Conservation (phyloP, 805 yeast species). For the Kluyveromyces aestuarii region DNA sequence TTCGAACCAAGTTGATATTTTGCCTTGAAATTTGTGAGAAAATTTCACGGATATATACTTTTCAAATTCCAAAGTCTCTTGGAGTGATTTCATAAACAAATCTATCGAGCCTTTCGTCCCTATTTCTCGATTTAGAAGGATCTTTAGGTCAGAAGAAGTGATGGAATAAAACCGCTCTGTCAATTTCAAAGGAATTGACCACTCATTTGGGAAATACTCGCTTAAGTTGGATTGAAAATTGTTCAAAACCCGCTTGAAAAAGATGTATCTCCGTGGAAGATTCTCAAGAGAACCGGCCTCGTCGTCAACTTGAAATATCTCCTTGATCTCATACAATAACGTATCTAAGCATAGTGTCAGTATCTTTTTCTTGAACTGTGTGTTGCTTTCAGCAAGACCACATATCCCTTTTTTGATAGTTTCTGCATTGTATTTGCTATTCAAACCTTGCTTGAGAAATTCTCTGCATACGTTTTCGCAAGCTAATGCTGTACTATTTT, state of each 20-base stretch:
- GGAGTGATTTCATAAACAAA: constrained; percentile 55
- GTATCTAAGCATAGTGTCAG: constrained; percentile 63
- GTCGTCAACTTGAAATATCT: constrained; percentile 68
- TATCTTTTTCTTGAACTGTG: constrained; percentile 51
- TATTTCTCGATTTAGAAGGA: constrained; percentile 38
- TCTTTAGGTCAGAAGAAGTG: constrained; percentile 59
- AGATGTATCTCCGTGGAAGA: constrained; percentile 69
- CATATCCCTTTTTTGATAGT: constrained; percentile 49
- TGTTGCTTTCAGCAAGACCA: constrained; percentile 56
- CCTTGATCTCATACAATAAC: constrained; percentile 62
- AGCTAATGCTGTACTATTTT: constrained; percentile 18
- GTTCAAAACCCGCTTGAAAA: constrained; percentile 62
- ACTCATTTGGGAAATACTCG: constrained; percentile 53
- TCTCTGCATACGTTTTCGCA: constrained; percentile 13
- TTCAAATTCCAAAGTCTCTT: constrained; percentile 80
- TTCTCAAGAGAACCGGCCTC: constrained; percentile 96
- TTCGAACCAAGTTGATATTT: constrained; percentile 63
- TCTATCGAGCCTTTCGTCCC: constrained; percentile 47
- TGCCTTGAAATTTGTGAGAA: constrained; percentile 35
- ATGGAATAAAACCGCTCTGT: constrained; percentile 54
- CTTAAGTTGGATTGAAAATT: constrained; percentile 45
- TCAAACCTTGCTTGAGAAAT: constrained; percentile 9
- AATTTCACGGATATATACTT: constrained; percentile 57
- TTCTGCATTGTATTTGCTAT: constrained; percentile 16
- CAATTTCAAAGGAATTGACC: constrained; percentile 62